These are phyloP conservation scores for Gossypium bickii DNA, from an alignment of 345 rosid species.

Conservation along the genomic window DNA sequence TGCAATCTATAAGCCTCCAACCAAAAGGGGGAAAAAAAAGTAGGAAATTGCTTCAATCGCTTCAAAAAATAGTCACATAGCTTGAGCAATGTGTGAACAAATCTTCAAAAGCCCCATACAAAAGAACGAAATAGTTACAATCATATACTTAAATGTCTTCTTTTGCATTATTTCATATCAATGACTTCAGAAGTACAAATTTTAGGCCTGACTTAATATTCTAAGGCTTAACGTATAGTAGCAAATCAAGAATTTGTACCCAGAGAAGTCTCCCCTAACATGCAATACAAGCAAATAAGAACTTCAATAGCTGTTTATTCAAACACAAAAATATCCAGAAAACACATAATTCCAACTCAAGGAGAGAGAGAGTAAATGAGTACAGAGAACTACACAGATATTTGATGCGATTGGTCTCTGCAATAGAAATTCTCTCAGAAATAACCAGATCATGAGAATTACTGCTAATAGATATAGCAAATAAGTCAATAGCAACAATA, in stretches of 20 bases:
- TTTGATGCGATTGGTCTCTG: neutral
- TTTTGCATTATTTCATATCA: neutral
- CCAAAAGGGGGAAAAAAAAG: neutral
- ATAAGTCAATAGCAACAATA: constrained; percentile 14
- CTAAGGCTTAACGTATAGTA: neutral
- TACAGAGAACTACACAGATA: neutral
- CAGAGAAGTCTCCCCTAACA: constrained; percentile 1
- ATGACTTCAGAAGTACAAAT: neutral
- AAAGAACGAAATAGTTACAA: neutral
- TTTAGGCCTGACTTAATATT: neutral
- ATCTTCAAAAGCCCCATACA: neutral
- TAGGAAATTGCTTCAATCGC: neutral
- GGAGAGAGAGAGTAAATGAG: neutral
- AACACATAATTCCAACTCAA: constrained; percentile 9
- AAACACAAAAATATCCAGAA: constrained; percentile 6
- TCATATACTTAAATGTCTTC: neutral
- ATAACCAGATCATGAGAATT: neutral
- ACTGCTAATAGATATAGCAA: constrained; percentile 3
- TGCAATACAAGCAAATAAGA: neutral
- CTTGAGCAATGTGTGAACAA: neutral
- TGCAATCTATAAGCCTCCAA: neutral
- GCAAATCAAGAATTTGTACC: neutral
- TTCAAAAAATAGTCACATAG: neutral
- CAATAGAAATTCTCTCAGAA: neutral
- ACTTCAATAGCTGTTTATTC: neutral